Evolutionary conservation across 192 early-diverging fungal genomes (phyloP).

Genomic region (Martensiomyces pterosporus): DNA sequence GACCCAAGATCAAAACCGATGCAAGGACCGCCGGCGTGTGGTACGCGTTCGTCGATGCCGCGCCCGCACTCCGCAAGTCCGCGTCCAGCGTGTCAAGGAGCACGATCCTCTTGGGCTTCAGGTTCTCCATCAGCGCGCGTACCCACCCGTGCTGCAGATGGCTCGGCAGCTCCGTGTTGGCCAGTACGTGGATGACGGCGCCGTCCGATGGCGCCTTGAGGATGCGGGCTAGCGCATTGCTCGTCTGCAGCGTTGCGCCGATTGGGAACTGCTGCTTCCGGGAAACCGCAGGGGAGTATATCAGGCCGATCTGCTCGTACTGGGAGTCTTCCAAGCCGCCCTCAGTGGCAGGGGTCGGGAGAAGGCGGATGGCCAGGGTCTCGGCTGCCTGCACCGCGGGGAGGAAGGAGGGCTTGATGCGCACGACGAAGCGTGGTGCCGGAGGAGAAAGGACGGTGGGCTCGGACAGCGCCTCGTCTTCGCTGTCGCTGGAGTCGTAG

Average conservation of each 20-base stretch:
- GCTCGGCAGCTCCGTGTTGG: conserved; percentile 5
- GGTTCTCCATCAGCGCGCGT: conserved; percentile 6
- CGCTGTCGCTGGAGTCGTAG: conserved; percentile 48
- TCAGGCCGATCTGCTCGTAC: conserved; percentile 16
- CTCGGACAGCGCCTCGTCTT: conserved; percentile 12
- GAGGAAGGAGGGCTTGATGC: conserved; percentile 7
- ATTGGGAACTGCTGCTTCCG: conserved; percentile 4
- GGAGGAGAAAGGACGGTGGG: background rate
- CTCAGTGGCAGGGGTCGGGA: conserved; percentile 1
- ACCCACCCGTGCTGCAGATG: conserved; percentile 46
- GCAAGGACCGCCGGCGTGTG: conserved; percentile 41
- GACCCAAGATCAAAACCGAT: conserved; percentile 18
- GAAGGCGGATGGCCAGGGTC: conserved; percentile 33
- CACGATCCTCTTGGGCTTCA: conserved; percentile 21
- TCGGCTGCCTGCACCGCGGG: background rate
- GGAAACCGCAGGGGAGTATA: conserved; percentile 21
- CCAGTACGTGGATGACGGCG: conserved; percentile 15
- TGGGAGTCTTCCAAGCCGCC: conserved; percentile 5
- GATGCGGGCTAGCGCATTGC: conserved; percentile 22
- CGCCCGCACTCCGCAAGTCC: background rate
- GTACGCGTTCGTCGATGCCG: conserved; percentile 6
- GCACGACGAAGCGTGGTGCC: conserved; percentile 18
- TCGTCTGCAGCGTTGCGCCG: conserved; percentile 7
- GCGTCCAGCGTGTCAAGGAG: conserved; percentile 14
- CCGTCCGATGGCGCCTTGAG: conserved; percentile 4